Evolutionary conservation across 1,284 basidiomycete species (phyloP).

Genomic region (Tilletia horrida): DNA sequence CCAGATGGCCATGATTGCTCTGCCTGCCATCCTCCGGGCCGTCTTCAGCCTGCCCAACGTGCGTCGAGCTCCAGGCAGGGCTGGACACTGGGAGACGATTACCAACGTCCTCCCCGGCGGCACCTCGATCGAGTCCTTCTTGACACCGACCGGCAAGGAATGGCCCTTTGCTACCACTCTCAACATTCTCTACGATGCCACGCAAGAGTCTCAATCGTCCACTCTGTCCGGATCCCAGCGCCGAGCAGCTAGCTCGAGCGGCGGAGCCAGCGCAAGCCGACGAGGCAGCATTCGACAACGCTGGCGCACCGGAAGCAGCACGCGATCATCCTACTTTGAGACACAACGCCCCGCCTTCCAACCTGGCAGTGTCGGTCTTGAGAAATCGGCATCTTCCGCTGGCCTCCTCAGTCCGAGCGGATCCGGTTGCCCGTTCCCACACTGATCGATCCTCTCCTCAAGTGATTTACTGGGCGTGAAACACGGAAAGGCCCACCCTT

Average conservation of each 20-base stretch:
- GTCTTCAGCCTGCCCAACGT: constrained; percentile 17
- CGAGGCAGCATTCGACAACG: neutral
- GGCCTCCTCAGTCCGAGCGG: no score
- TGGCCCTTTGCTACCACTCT: constrained; percentile 14
- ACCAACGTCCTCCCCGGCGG: constrained; percentile 10
- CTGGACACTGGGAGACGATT: constrained; percentile 1
- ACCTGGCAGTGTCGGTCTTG: no score
- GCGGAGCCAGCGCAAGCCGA: neutral
- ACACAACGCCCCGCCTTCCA: no score
- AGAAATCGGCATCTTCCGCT: no score
- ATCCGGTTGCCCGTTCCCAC: no score
- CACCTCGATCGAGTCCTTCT: neutral
- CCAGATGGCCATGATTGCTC: constrained; percentile 14
- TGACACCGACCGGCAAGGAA: constrained; percentile 1
- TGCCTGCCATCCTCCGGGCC: constrained; percentile 11
- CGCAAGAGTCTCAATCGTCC: neutral
- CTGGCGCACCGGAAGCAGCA: constrained; percentile 17
- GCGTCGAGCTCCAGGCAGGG: constrained; percentile 2
- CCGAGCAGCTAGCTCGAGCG: neutral
- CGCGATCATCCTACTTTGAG: no score
- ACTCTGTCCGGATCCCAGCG: neutral
- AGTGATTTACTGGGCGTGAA: no score
- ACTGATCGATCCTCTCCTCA: no score
- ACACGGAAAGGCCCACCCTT: no score
- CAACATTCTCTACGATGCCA: constrained; percentile 1